Base-by-base conservation (phyloP, 306 rosid species). In the Medicago lupulina region DNA sequence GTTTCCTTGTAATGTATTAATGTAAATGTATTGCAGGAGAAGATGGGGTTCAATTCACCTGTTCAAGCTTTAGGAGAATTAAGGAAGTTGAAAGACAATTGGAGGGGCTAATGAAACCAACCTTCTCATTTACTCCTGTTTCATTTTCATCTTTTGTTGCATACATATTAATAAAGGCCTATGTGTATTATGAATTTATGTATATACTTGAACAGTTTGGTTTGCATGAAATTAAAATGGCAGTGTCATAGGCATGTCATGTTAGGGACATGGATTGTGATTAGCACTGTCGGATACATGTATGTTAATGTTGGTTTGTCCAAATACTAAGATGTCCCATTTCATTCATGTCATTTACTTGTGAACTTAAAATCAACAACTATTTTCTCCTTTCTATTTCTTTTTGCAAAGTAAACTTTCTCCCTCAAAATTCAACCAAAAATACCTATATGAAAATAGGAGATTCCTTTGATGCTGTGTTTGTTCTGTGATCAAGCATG, bases 1-100 rank as follows among this genome's bases (percentile, higher is more conserved):
- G 23, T 67, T 70, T 54, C 36, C 31, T 74, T 62, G 19, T 73
- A 78, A 63, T 77, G 62, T 18, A 50, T 50, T 16, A 51, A 51
- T 16, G 38, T 58, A 11, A 10, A 58, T 58, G 14, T 23, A 6
- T 23, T 58, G 36, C 39, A 58, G 64, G 64, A 13, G 17, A 58
- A 58, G 39, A 38, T 58, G 38, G 64, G 64, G 9, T 14, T 13
- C 79, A 74, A 71, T 47, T 85, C 93, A 40, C 96, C 93, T 0
- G 88, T 91, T n/a, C 88, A 91, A 77, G 86, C 97, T 50, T 53
- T 91, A 7, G 59, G 76, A 47, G 97, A 91, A 82, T 86, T 89
- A 57, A 66, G 98, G 80, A 85, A 74, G 83, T 38, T 75, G 54
- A 93, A 93, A 82, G 96, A 86, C 87, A 86, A 81, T 58, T 91